phyloP scores from a whole-genome alignment of 2,329 filamentous ascomycete genomes.

The Botrytis paeoniae region DNA sequence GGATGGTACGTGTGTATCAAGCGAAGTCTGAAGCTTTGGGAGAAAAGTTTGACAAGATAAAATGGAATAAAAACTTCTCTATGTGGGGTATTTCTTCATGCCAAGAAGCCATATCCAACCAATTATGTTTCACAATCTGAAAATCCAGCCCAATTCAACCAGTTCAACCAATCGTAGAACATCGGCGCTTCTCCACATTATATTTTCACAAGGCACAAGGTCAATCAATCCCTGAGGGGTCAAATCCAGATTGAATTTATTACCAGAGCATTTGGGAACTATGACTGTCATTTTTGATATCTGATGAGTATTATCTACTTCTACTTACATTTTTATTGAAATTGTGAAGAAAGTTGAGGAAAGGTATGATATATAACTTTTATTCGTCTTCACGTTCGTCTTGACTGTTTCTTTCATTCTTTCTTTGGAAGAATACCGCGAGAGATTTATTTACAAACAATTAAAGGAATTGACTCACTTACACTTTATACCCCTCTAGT shows the following conservation, averaged over 20 bases:
- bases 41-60: slow-evolving; percentile 7
- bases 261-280: slow-evolving; percentile 7
- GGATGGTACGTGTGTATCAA: neutral
- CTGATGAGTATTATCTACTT: neutral
- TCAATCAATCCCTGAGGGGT: neutral
- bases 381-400: neutral
- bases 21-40: neutral
- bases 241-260: neutral
- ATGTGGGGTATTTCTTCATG: neutral
- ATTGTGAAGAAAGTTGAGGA: neutral
- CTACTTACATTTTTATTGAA: neutral
- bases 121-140: neutral
- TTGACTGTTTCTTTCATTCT: neutral
- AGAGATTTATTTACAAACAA: neutral
- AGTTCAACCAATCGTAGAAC: neutral
- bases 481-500: slow-evolving; percentile 20
- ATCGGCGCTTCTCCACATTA: neutral
- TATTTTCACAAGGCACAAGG: slow-evolving; percentile 3
- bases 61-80: neutral
- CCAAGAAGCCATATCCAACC: neutral
- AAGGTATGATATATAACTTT: slow-evolving; percentile 1
- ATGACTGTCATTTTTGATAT: slow-evolving; percentile 12
- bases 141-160: neutral
- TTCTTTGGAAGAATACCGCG: neutral
- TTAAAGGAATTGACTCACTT: neutral